Base-by-base conservation (phyloP, 2,329 filamentous ascomycete genomes). In the Didymella sp. region DNA sequence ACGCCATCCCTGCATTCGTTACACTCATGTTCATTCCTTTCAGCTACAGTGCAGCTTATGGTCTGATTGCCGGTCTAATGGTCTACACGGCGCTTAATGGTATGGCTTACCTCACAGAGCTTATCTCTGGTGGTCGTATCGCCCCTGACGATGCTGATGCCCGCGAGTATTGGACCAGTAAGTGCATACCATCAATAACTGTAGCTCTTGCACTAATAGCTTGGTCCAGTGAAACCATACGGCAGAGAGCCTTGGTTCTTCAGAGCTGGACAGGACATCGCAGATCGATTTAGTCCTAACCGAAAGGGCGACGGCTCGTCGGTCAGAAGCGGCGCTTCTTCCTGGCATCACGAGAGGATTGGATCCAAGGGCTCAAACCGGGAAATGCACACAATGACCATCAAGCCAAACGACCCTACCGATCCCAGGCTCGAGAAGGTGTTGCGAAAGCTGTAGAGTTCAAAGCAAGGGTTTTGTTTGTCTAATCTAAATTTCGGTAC, bases 11-110 rank as follows among this genome's bases (percentile, higher is more conserved):
- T 0, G 91, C 92, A 2, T 96, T 96, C 75, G 80, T 96, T 31
- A 92, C 90, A 40, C 87, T 96, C 60, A 86, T 88, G 63, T 81
- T 93, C 63, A 96, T 96, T 88, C 91, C 92, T 0, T 95, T 96
- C 78, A 91, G 89, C 4, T 96, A 95, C 80, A 91, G 88, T 51
- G 94, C 95, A 67, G 91, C 92, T 12, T 90, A 96, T 70, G 92
- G 92, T 42, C 81, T 96, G 15, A 96, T 96, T 65, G 90, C 85
- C 3, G 90, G 91, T 30, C 87, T 96, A 62, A 81, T 90, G 71
- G 85, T 86, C 30, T 96, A 96, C 74, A 87, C 88, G 35, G 74
- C 88, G 49, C 82, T 96, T 73, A 96, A 96, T 75, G 84, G 82
- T 2, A 73, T 84, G 24, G 86, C 90, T 15, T 92, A 86, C 84